Evolutionary conservation across 2,329 filamentous ascomycete species (phyloP).

Genomic region (Juglanconis oblonga): DNA sequence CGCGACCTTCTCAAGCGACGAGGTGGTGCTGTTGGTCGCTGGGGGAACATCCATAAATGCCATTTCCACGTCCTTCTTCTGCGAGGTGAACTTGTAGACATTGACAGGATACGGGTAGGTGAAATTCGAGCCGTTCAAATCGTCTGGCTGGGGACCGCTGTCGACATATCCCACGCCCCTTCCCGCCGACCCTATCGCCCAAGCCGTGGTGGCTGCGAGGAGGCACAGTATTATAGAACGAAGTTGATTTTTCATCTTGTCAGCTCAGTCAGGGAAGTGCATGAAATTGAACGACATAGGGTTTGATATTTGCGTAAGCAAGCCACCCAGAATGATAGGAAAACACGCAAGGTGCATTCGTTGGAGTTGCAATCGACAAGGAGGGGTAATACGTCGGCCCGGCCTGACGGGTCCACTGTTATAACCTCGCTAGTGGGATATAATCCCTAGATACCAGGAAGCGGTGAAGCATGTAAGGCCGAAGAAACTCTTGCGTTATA

Average conservation of each 20-base stretch:
- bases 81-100: conserved; percentile 45
- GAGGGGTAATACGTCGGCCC: neutral
- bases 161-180: conserved; percentile 24
- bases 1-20: conserved; percentile 34
- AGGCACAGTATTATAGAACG: neutral
- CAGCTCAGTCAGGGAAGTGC: too few species aligned
- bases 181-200: conserved; percentile 1
- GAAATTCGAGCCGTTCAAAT: conserved; percentile 49
- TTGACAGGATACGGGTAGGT: conserved; percentile 51
- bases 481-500: too few species aligned
- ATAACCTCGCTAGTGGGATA: neutral
- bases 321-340: too few species aligned
- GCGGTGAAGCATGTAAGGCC: too few species aligned
- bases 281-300: too few species aligned
- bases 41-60: conserved; percentile 53
- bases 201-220: neutral
- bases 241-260: neutral
- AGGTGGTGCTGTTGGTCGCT: conserved; percentile 24
- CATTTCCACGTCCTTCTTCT: conserved; percentile 48
- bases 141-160: conserved; percentile 35
- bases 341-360: neutral
- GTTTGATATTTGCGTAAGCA: neutral
- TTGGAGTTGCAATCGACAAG: neutral
- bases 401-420: neutral
- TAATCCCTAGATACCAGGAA: too few species aligned